Conservation (phyloP, 2,329 filamentous ascomycete genomes). For the Thelonectria blattea region DNA sequence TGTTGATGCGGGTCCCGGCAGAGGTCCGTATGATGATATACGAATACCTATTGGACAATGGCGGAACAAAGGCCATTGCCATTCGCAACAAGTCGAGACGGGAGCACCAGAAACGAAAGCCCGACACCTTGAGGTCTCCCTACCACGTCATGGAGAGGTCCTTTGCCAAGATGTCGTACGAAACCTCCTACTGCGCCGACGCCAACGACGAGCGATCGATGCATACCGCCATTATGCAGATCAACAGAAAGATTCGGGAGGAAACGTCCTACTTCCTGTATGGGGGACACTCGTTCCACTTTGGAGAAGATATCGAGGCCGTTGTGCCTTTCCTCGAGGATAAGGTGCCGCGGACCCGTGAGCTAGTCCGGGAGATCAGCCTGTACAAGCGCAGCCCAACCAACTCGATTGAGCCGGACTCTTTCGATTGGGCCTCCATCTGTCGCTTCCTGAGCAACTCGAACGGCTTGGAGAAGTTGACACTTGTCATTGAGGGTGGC, state of each 20-base stretch:
- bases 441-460: conserved; percentile 54
- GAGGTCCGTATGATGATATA: conserved; percentile 54
- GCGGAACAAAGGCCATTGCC: conserved; percentile 45
- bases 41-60: conserved; percentile 50
- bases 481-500: conserved; percentile 62
- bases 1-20: conserved; percentile 45
- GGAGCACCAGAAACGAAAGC: conserved; percentile 30
- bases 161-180: conserved; percentile 48
- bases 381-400: conserved; percentile 61
- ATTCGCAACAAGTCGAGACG: conserved; percentile 47
- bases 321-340: conserved; percentile 65
- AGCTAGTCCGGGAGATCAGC: conserved; percentile 55
- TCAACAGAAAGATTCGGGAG: conserved; percentile 55
- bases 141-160: conserved; percentile 51
- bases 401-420: conserved; percentile 42
- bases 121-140: conserved; percentile 38
- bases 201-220: conserved; percentile 37
- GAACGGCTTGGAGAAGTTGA: conserved; percentile 50
- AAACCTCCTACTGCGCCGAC: conserved; percentile 59
- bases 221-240: conserved; percentile 53
- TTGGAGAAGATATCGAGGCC: conserved; percentile 65
- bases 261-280: conserved; percentile 65
- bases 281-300: conserved; percentile 61
- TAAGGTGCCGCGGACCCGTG: conserved; percentile 55
- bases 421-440: conserved; percentile 60